Evolutionary conservation across 345 rosid genomes (phyloP).

Genomic region (Eutrema heterophyllum): DNA sequence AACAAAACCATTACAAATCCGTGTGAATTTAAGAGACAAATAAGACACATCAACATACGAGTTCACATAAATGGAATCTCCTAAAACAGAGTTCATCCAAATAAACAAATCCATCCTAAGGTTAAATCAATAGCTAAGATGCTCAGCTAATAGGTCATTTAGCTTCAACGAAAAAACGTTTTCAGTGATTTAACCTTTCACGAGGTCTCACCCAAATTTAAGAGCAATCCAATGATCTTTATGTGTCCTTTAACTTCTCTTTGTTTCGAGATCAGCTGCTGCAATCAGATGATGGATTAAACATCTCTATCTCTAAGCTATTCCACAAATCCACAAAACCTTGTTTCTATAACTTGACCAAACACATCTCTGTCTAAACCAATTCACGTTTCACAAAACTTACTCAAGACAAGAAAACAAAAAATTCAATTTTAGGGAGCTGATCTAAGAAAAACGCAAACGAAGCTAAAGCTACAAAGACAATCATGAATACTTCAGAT

Average conservation of each 20-base stretch:
- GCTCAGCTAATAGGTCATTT: not conserved
- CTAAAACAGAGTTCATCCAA: not conserved
- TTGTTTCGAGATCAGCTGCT: conserved; percentile 30
- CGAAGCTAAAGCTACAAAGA: not conserved
- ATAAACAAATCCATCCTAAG: conserved; percentile 9
- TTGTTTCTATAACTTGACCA: conserved; percentile 5
- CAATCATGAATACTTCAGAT: conserved; percentile 18
- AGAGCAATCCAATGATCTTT: conserved; percentile 34
- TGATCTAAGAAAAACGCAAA: conserved; percentile 12
- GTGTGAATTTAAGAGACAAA: not conserved
- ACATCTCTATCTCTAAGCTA: conserved; percentile 27
- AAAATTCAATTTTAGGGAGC: not conserved
- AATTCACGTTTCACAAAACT: conserved; percentile 14
- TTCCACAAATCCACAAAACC: not conserved
- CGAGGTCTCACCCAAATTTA: conserved; percentile 14
- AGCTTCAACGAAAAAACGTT: not conserved
- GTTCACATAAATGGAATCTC: not conserved
- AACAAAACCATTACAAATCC: conserved; percentile 16
- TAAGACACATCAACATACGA: not conserved
- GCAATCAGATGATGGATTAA: conserved; percentile 31
- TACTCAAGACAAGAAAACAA: not conserved
- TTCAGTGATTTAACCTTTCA: not conserved
- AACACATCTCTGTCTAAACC: conserved; percentile 18
- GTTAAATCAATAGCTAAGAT: not conserved
- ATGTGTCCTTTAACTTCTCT: conserved; percentile 16